phyloP scores from a whole-genome alignment of 768 basidiomycete genomes.

The Serpula lacrymans region DNA sequence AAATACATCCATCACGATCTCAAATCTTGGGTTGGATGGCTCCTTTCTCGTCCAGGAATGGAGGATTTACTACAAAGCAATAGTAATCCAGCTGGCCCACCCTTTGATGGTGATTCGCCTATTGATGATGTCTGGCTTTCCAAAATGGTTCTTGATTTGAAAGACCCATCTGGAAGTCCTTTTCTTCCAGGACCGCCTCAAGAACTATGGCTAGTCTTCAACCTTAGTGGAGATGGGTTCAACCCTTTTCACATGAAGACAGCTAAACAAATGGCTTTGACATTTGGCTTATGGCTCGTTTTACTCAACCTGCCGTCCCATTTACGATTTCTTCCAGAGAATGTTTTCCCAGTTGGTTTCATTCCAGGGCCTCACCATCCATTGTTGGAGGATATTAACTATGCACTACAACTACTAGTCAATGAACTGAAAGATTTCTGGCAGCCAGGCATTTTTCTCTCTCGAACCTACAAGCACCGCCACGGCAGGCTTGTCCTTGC shows the following conservation, averaged over 20 bases:
- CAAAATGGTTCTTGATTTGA: slow-evolving; percentile 18
- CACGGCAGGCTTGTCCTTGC: slow-evolving; percentile 24
- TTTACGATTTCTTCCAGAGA: slow-evolving; percentile 30
- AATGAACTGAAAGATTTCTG: slow-evolving; percentile 32
- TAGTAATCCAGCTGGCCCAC: too few species aligned
- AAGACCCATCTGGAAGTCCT: slow-evolving; percentile 21
- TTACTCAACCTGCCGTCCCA: slow-evolving; percentile 35
- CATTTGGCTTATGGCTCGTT: slow-evolving; percentile 26
- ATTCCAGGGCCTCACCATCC: slow-evolving; percentile 41
- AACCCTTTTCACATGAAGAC: slow-evolving; percentile 31
- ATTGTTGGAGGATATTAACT: slow-evolving; percentile 29
- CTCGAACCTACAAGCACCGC: slow-evolving; percentile 15
- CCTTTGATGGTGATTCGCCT: neutral
- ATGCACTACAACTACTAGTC: slow-evolving; percentile 35
- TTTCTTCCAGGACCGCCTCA: slow-evolving; percentile 11
- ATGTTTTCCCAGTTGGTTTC: slow-evolving; percentile 37
- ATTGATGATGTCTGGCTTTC: slow-evolving; percentile 26
- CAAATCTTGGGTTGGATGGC: slow-evolving; percentile 21
- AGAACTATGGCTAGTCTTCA: slow-evolving; percentile 22
- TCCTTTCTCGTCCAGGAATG: slow-evolving; percentile 21
- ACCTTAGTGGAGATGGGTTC: slow-evolving; percentile 34
- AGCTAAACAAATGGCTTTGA: slow-evolving; percentile 19
- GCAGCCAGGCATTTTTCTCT: slow-evolving; percentile 25
- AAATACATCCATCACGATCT: slow-evolving; percentile 23
- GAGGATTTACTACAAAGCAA: slow-evolving; percentile 9